Percentiles rank a stretch among this genome's conserved stretches.
phyloP scores from a whole-genome alignment of 2,329 filamentous ascomycete genomes.

The Parascedosporium putredinis region DNA sequence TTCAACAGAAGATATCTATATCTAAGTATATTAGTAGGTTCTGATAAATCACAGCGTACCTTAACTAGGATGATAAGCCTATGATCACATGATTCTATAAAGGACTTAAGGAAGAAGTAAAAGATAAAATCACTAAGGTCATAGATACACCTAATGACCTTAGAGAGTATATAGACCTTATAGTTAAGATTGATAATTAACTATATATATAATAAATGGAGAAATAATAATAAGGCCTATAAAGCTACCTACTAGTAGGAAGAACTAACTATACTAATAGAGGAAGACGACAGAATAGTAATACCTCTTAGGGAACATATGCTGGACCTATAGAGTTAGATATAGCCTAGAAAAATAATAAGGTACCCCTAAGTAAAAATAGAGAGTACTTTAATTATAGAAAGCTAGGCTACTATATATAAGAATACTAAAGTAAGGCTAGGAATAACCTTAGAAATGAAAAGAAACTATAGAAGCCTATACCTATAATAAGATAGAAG shows the following conservation, averaged over 20 bases:
- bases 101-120: constrained; percentile 6
- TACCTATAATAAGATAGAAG: neutral
- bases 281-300: neutral
- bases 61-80: neutral
- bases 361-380: neutral
- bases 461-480: neutral
- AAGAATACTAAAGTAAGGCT: neutral
- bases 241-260: too few relatives aligned
- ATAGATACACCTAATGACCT: neutral
- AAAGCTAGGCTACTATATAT: neutral
- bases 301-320: neutral
- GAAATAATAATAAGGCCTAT: neutral
- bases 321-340: neutral
- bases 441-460: neutral
- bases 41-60: neutral
- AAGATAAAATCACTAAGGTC: constrained; percentile 4
- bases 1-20: neutral
- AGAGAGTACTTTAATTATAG: neutral
- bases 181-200: neutral
- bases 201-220: neutral
- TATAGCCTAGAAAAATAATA: neutral
- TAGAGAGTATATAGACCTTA: neutral
- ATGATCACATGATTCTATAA: constrained; percentile 1
- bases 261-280: too few relatives aligned
- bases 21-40: neutral